Conservation (phyloP, 495 filamentous ascomycete genomes). For the Lentithecium fluviatile region DNA sequence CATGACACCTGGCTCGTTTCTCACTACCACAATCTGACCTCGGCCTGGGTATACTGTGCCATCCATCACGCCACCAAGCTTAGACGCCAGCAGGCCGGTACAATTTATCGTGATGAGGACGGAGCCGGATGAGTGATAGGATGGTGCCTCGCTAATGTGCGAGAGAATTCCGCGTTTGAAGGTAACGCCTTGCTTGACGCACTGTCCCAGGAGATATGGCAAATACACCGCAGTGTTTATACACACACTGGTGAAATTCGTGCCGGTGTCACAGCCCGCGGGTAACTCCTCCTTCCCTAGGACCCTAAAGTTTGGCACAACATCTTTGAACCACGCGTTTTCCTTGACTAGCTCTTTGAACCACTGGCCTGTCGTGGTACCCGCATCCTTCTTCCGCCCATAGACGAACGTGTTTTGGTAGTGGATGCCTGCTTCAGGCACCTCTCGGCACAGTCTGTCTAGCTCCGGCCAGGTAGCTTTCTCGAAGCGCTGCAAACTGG, state of each 20-base stretch:
- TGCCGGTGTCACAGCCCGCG: constrained; percentile 62
- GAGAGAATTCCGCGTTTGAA: constrained; percentile 60
- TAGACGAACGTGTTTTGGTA: constrained; percentile 70
- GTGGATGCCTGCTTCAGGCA: constrained; percentile 87
- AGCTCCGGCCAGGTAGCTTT: constrained; percentile 46
- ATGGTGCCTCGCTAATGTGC: constrained; percentile 71
- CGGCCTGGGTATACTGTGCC: constrained; percentile 69
- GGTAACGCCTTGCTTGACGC: constrained; percentile 64
- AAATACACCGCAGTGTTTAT: constrained; percentile 90
- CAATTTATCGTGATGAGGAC: constrained; percentile 83
- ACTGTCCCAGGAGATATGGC: constrained; percentile 77
- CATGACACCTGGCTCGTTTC: constrained; percentile 78
- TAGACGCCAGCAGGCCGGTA: constrained; percentile 71
- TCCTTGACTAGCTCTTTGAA: constrained; percentile 62
- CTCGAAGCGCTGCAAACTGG: constrained; percentile 55
- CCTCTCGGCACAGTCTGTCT: constrained; percentile 53
- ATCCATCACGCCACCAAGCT: constrained; percentile 82
- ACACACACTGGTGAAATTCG: constrained; percentile 77
- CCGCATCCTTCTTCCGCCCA: constrained; percentile 61
- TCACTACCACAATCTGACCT: constrained; percentile 84
- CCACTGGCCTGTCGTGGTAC: constrained; percentile 50
- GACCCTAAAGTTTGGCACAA: constrained; percentile 62
- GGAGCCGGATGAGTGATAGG: constrained; percentile 60
- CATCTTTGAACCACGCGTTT: constrained; percentile 79
- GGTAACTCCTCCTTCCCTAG: constrained; percentile 58